Evolutionary conservation across 257 asterid species (phyloP).

Genomic region (Asclepias syriaca): DNA sequence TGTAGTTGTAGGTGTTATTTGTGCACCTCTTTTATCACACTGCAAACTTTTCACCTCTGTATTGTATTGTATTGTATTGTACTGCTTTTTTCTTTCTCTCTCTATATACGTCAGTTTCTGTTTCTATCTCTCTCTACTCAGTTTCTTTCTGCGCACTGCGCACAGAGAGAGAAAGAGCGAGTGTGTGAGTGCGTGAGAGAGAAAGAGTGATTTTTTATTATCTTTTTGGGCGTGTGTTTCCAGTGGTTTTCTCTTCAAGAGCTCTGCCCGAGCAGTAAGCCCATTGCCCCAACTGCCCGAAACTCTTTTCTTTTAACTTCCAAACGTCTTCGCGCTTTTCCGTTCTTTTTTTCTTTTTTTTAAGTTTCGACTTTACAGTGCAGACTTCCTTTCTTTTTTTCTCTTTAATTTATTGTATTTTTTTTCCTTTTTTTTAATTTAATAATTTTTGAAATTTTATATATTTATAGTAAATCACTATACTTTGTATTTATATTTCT

Average conservation of each 20-base stretch:
- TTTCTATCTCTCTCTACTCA: slow-evolving; percentile 32
- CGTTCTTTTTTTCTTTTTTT: slow-evolving; percentile 36
- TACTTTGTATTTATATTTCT: too few species aligned
- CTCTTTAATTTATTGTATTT: too few species aligned
- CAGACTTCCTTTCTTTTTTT: not conserved
- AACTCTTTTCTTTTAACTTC: slow-evolving; percentile 18
- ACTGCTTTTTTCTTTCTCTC: slow-evolving; percentile 24
- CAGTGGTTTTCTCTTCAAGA: slow-evolving; percentile 33
- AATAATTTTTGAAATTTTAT: too few species aligned
- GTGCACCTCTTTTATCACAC: slow-evolving; percentile 33
- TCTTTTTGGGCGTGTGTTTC: slow-evolving; percentile 59
- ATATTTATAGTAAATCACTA: too few species aligned
- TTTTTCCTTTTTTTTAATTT: too few species aligned
- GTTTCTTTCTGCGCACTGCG: slow-evolving; percentile 11
- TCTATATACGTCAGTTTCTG: slow-evolving; percentile 16
- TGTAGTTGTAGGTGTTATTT: slow-evolving; percentile 20
- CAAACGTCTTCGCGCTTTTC: slow-evolving; percentile 54
- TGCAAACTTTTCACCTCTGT: slow-evolving; percentile 43
- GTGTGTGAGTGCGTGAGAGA: slow-evolving; percentile 24
- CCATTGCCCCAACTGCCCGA: slow-evolving; percentile 52
- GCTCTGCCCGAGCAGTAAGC: slow-evolving; percentile 63
- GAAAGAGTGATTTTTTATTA: slow-evolving; percentile 13
- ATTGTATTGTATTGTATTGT: slow-evolving; percentile 31
- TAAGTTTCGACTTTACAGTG: slow-evolving; percentile 27
- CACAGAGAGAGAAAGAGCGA: slow-evolving; percentile 28